Base-by-base conservation (phyloP, 1,284 basidiomycete genomes). In the Sanguinoderma infundibulare region DNA sequence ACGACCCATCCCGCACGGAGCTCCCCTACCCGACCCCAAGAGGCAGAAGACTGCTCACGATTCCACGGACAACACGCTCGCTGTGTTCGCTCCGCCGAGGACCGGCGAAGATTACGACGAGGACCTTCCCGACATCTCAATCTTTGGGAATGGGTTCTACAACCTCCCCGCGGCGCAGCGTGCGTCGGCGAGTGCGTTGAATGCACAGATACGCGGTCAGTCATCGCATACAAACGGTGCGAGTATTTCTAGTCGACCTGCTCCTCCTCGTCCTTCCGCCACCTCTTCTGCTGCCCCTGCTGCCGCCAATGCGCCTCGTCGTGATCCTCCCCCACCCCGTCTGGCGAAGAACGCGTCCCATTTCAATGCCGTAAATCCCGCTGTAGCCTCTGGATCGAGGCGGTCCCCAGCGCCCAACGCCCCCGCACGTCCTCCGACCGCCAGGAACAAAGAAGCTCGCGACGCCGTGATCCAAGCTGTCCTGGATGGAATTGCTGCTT, bases 121-220 rank as follows among this genome's bases (percentile, higher is more conserved):
- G 8, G 78, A 84, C 60, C 72, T 89, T 26, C 87, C 87, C 24
- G 87, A 89, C 65, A 80, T 89, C 57, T 83, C 84, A 10, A 68
- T 87, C 15, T 72, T 75, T 38, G 66, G 69, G 14, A 76, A 78
- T 52, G 79, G 80, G 14, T 73, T 76, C 2, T 81, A 82, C 51
- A 72, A 66, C 5, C 53, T 69, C 14, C 57, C 62, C 4, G 63
- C 62, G 2, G 58, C 54, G 30, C 65, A 59, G 55, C 55, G 58
- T 0, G 62, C 51, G 12, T 59, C 60, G 1, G 60, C 55, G 30
- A 54, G 59, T 40, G 62, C 53, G 20, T 38, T 66, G 14, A 60
- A 62, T 36, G 62, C 59, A 5, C 62, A 63, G 50, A 46, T 64
- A 24, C 52, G 55, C 0, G 46, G 51, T 1, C 26, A 53, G 5